Evolutionary conservation across 768 basidiomycete species (phyloP), one percentile per base, ranked within the genome.

Genomic region (Hebeloma cylindrosporum): DNA sequence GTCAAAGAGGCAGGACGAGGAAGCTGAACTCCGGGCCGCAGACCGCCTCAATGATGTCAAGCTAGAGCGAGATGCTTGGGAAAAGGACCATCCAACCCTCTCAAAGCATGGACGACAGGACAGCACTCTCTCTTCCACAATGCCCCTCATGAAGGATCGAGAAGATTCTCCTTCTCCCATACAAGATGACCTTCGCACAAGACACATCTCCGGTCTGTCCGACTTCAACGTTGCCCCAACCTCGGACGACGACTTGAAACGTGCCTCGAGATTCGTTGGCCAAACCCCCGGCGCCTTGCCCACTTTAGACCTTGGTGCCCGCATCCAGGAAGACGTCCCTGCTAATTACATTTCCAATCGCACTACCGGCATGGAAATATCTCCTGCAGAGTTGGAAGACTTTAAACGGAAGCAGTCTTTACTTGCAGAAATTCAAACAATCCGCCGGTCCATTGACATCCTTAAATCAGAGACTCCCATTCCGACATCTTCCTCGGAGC

Each of bases 11-110:
- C 76, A 77, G 48, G 87, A 93, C 50, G 79, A 79, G 53, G 85
- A 85, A 58, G 83, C 85, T 11, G 91, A 93, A 54, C 70, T 78
- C 5, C 76, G 80, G 26, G 87, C 92, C 27, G 81, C 89, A 1
- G 78, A 78, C 34, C 72, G 82, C 34, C 82, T 94, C 62, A 74
- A 71, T 8, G 75, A 67, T 45, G 67, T 91, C 30, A 70, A 78
- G 20, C 71, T 71, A 32, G 93, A 96, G 61, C 81, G 84, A 41
- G 77, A 78, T 28, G 81, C 85, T 45, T 97, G 94, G 94, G 93
- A 95, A 60, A 82, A 75, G 54, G 83, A 88, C 36, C 91, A 96
- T 59, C 85, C 87, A 4, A 70, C 76, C 30, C 66, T 81, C 44
- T 58, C 65, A 45, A 80, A 73, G 57, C 80, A 88, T 61, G 79